These are phyloP conservation scores for Passalora sequoiae DNA, from an alignment of 2,329 filamentous ascomycete genomes.

Conservation along the genomic window DNA sequence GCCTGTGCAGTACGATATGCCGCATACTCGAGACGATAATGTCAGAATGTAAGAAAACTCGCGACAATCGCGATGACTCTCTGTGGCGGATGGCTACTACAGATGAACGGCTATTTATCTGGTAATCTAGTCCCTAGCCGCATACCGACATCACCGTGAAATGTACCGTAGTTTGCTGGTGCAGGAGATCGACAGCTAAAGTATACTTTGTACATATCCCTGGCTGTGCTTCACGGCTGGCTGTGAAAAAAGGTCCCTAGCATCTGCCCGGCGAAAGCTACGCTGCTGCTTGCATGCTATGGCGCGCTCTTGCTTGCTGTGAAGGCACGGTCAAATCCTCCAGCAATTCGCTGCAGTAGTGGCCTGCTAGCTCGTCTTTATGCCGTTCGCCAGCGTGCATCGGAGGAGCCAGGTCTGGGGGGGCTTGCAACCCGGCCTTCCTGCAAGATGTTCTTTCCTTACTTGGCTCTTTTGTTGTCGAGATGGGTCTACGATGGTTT, in stretches of 20 bases:
- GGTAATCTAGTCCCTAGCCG: constrained; percentile 12
- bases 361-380: constrained; percentile 13
- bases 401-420: constrained; percentile 16
- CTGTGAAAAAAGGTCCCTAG: constrained; percentile 15
- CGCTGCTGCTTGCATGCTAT: constrained; percentile 16
- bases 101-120: constrained; percentile 10
- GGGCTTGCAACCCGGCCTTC: constrained; percentile 14
- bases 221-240: constrained; percentile 15
- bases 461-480: constrained; percentile 24
- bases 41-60: constrained; percentile 4
- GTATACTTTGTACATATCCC: constrained; percentile 17
- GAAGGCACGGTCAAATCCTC: constrained; percentile 11
- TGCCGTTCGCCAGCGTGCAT: constrained; percentile 21
- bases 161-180: constrained; percentile 18
- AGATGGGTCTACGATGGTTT: constrained; percentile 29
- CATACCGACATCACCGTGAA: constrained; percentile 4
- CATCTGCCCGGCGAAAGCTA: constrained; percentile 19
- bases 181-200: constrained; percentile 30
- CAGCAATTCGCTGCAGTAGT: constrained; percentile 12
- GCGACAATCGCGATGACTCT: too few species aligned
- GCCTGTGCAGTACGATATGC: too few species aligned
- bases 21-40: constrained; percentile 11
- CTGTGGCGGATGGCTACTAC: constrained; percentile 5
- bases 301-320: constrained; percentile 15
- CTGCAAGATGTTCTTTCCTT: constrained; percentile 23